Base-by-base conservation (phyloP, 2,329 filamentous ascomycete species). In the Cercospora nicotianae region DNA sequence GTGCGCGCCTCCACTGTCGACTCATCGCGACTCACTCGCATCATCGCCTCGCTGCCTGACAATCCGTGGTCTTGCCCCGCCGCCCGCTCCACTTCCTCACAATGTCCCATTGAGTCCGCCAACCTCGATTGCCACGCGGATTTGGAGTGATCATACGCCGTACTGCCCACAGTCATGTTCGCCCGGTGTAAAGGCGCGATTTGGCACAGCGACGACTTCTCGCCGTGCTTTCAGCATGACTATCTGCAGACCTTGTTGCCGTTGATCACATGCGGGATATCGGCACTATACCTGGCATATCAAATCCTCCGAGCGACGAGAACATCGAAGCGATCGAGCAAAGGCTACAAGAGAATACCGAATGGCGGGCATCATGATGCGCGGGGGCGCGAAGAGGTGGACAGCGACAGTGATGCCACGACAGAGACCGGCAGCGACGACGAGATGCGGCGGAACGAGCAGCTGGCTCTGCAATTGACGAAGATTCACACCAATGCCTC, bases 211-310 rank as follows among this genome's bases (percentile, higher is more conserved):
- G 88, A 90, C 78, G 88, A 90, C 79, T 84, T 90, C 74, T 86
- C 86, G 55, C 75, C 73, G 66, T 90, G 88, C 76, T 89, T 90
- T 73, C 84, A 87, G 77, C 83, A 82, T 79, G 88, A 92, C 79
- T 94, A 91, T 79, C 86, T 96, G 64, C 90, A 92, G 80, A 88
- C 92, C 69, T 83, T 96, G 58, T 85, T 98, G 64, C 95, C 95
- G 64, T 83, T 95, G 69, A 81, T 89, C 69, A 84, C 90, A 67
- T 87, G 93, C 79, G 85, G 81, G 70, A 74, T 91, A 28, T 98
- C 95, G 6, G 78, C 94, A 72, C 77, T 91, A 63, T 84, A 89
- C 73, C 86, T 97, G 66, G 73, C 85, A 20, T 77, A 85, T 73
- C 87, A 90, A 76, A 82, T 85, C 73, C 78, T 88, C 71, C 82